Evolutionary conservation across 345 rosid species (phyloP).

Genomic region (Eucalyptus coolabah): DNA sequence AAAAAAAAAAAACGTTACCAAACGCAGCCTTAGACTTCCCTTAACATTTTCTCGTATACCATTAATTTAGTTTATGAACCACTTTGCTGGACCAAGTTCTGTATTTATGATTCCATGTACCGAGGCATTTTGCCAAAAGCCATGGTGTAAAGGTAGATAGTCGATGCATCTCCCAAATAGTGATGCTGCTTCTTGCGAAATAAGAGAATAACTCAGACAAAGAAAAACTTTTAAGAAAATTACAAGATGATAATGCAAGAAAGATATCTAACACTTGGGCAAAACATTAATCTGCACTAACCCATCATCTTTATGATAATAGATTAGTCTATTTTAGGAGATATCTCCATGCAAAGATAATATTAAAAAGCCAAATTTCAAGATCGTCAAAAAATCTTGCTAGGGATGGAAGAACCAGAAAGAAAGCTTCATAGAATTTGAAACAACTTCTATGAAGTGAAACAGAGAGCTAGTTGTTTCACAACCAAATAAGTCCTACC

Average conservation of each 20-base stretch:
- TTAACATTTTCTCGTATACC: background rate
- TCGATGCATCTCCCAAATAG: background rate
- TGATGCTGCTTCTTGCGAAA: background rate
- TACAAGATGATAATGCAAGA: background rate
- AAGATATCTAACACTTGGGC: background rate
- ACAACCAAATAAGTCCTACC: slow-evolving; percentile 20
- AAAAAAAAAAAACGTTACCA: too few relatives aligned
- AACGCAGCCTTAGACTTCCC: too few relatives aligned
- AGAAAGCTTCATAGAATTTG: background rate
- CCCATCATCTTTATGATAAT: background rate
- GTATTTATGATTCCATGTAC: background rate
- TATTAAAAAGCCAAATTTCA: background rate
- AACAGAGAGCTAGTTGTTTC: background rate
- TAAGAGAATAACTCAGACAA: background rate
- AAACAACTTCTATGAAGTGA: background rate
- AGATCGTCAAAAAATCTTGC: background rate
- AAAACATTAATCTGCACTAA: background rate
- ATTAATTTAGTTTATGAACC: background rate
- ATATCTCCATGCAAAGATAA: background rate
- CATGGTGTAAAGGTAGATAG: background rate
- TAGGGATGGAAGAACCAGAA: background rate
- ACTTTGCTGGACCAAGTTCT: background rate
- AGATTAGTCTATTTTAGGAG: background rate
- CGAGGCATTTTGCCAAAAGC: background rate
- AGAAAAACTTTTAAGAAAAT: background rate